A percentile compares a stretch with the other conserved stretches of the same genome.
These are phyloP conservation scores for Knoxdaviesia capensis DNA, from an alignment of 2,329 filamentous ascomycete species.

Conservation along the genomic window DNA sequence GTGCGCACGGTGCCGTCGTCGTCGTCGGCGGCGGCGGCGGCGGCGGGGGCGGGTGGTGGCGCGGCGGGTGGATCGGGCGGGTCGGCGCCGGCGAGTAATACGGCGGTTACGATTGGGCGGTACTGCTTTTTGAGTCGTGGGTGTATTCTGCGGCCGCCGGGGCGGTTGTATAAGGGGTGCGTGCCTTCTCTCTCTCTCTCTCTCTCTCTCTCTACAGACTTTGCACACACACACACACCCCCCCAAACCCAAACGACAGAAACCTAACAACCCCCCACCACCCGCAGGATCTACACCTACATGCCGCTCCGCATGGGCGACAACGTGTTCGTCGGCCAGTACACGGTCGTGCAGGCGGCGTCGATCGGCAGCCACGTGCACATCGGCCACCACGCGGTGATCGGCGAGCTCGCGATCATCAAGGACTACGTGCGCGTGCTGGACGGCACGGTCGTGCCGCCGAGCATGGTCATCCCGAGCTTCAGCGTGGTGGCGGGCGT, in stretches of 20 bases:
- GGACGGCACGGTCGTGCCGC: constrained; percentile 64
- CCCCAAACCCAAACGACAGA: too few species aligned
- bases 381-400: constrained; percentile 55
- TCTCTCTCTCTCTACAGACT: too few species aligned
- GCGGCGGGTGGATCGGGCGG: too few species aligned
- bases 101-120: constrained; percentile 69
- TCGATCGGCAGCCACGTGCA: constrained; percentile 70
- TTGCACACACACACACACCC: too few species aligned
- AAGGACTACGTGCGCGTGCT: constrained; percentile 85
- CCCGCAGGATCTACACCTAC: constrained; percentile 41
- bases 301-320: constrained; percentile 86
- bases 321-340: constrained; percentile 73
- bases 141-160: constrained; percentile 64
- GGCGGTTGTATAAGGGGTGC: constrained; percentile 57
- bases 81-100: constrained; percentile 25
- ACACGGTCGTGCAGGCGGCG: constrained; percentile 62
- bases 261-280: too few species aligned
- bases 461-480: constrained; percentile 80
- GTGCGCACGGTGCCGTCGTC: constrained; percentile 29
- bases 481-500: constrained; percentile 78
- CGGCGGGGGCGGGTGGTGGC: not conserved
- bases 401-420: constrained; percentile 76
- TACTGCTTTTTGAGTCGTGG: constrained; percentile 77
- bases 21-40: constrained; percentile 14
- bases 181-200: constrained; percentile 1